These are phyloP conservation scores for Exophiala phaeomuriformis DNA, from an alignment of 2,329 filamentous ascomycete genomes.

Conservation along the genomic window DNA sequence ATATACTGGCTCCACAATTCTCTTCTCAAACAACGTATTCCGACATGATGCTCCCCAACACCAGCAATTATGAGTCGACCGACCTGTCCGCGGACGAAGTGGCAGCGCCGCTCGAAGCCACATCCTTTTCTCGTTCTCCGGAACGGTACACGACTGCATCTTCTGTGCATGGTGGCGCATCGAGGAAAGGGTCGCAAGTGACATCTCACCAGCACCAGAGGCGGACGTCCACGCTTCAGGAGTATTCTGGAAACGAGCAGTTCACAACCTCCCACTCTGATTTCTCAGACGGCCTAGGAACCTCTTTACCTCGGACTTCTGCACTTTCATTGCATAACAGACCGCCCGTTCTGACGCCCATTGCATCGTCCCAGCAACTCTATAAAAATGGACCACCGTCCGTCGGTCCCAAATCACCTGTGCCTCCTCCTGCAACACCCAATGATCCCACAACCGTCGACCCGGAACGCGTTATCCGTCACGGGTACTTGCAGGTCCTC, in stretches of 20 bases:
- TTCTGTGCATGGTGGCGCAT: constrained; percentile 3
- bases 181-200: constrained; percentile 13
- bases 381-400: neutral
- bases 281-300: constrained; percentile 58
- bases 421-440: constrained; percentile 55
- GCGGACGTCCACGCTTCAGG: constrained; percentile 37
- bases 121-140: constrained; percentile 25
- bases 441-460: constrained; percentile 48
- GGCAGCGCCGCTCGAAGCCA: constrained; percentile 32
- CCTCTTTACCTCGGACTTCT: constrained; percentile 26
- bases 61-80: constrained; percentile 28
- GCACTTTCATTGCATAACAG: constrained; percentile 19
- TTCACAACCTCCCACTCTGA: constrained; percentile 72
- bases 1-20: constrained; percentile 43
- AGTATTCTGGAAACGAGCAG: constrained; percentile 58
- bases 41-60: constrained; percentile 30
- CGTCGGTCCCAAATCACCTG: neutral
- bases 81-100: constrained; percentile 39
- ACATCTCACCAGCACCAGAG: constrained; percentile 12
- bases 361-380: constrained; percentile 26
- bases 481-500: constrained; percentile 80
- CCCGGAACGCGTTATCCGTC: constrained; percentile 84
- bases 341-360: constrained; percentile 29
- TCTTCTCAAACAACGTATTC: constrained; percentile 25
- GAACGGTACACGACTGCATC: neutral